Evolutionary conservation across 2,329 filamentous ascomycete genomes (phyloP).

Genomic region (Sporothrix phasma): DNA sequence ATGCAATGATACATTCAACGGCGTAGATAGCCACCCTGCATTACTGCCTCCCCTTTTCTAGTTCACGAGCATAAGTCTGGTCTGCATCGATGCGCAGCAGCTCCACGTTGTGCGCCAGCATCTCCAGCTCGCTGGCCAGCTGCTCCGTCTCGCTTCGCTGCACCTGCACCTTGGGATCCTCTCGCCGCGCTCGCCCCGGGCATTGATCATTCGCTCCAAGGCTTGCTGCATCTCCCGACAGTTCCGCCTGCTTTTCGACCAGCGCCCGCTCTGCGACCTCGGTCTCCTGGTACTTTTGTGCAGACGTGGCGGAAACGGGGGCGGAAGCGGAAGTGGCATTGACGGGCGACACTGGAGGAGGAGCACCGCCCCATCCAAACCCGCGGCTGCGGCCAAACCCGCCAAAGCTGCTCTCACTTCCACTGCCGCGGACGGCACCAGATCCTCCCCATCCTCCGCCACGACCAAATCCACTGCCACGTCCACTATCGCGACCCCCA

Average conservation of each 20-base stretch:
- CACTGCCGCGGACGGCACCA: neutral
- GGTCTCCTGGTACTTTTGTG: conserved; percentile 28
- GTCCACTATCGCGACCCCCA: too few species aligned
- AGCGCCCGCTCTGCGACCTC: conserved; percentile 29
- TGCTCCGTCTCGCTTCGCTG: conserved; percentile 20
- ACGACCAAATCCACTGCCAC: conserved; percentile 10
- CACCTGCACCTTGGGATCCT: conserved; percentile 15
- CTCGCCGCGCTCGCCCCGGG: conserved; percentile 12
- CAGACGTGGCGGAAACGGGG: conserved; percentile 4
- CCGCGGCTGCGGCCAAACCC: neutral
- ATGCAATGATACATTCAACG: too few species aligned
- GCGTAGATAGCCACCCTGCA: too few species aligned
- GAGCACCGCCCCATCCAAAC: neutral
- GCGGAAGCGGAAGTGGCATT: too few species aligned
- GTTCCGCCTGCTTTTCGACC: conserved; percentile 24
- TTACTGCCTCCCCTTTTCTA: conserved; percentile 25
- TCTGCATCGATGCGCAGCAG: conserved; percentile 35
- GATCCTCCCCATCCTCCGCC: neutral
- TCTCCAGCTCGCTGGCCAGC: conserved; percentile 31
- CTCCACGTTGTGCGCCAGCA: conserved; percentile 31
- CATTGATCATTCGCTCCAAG: conserved; percentile 19
- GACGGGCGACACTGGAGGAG: too few species aligned
- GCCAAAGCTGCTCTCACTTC: neutral
- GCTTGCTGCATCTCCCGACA: conserved; percentile 21
- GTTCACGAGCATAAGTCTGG: conserved; percentile 36